Evolutionary conservation across 352 stramenopile species (phyloP), one percentile per base, ranked within the genome.

Genomic region (Phytophthora macrochlamydospora): DNA sequence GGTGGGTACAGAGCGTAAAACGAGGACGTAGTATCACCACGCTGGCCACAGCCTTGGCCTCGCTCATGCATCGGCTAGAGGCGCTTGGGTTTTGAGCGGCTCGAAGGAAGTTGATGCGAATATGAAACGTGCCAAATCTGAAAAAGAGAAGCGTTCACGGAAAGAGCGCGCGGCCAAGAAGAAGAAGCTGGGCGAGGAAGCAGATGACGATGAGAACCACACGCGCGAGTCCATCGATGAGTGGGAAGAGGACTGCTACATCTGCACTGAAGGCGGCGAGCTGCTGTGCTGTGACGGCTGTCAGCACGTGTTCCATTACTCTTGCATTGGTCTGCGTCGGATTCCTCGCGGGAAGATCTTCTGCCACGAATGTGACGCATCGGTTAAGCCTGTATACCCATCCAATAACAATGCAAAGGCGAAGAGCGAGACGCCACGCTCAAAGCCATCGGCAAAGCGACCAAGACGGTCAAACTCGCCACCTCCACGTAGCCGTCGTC

Each of bases 211-310:
- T 7, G 81, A 90, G 32, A 61, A 65, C 0, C 61, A 62, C 2
- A 63, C 62, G 11, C 73, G 74, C 30, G 79, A 90, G 37, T 89
- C 80, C 9, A 83, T 83, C 33, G 86, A 93, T 53, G 88, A 93
- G 49, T 97, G 90, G 90, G 86, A 96, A 67, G 85, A 94, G 53
- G 83, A 95, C 67, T 99, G 96, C 51, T 89, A 90, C 59, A 77
- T 96, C 37, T 99, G 96, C 65, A 76, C 65, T 3, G 87, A 91
- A 65, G 83, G 82, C 31, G 93, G 92, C 30, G 86, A 96, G 63
- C 40, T 98, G 18, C 63, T 98, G 29, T 96, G 87, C 58, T 99
- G 96, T 57, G 91, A 96, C 45, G 90, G 87, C 31, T 99, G 96
- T 59, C 91, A 91, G 8, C 79, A 91, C 37, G 86, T 96, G 7